phyloP scores from a whole-genome alignment of 768 basidiomycete genomes.

The Rhizopogon vinicolor region DNA sequence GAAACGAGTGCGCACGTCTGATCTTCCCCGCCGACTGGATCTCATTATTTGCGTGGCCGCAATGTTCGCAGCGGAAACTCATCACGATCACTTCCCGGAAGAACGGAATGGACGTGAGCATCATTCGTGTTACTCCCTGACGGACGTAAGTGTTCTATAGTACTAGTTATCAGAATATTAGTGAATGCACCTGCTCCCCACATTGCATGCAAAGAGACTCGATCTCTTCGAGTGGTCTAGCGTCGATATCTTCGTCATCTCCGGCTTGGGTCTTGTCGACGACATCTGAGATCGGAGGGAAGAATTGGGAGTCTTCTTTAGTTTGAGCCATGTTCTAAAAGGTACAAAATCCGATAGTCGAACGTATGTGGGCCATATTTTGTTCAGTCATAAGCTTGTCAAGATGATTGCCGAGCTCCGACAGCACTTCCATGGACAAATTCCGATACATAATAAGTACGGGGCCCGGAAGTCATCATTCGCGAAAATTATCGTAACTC shows the following conservation, averaged over 20 bases:
- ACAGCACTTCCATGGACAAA: too few relatives aligned
- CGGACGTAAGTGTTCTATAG: background rate
- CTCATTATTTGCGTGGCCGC: constrained; percentile 88
- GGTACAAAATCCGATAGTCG: background rate
- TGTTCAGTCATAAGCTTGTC: too few relatives aligned
- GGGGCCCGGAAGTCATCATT: background rate
- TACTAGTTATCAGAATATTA: background rate
- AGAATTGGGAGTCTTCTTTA: constrained; percentile 32
- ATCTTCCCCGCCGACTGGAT: constrained; percentile 87
- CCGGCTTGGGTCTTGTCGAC: constrained; percentile 43
- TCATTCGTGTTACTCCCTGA: constrained; percentile 83
- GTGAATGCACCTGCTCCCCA: constrained; percentile 68
- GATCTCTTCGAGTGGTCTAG: constrained; percentile 69
- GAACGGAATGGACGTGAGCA: constrained; percentile 92
- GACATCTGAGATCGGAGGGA: constrained; percentile 55
- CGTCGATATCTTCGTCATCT: constrained; percentile 33
- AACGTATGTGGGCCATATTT: too few relatives aligned
- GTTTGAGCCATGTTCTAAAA: constrained; percentile 17
- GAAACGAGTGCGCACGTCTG: constrained; percentile 53
- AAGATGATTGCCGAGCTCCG: too few relatives aligned
- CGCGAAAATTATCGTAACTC: background rate
- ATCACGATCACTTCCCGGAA: constrained; percentile 94
- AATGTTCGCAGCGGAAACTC: constrained; percentile 95
- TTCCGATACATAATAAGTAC: too few relatives aligned
- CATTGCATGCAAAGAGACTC: constrained; percentile 95